phyloP scores from a whole-genome alignment of 306 rosid genomes.

The Phaseolus lunatus region DNA sequence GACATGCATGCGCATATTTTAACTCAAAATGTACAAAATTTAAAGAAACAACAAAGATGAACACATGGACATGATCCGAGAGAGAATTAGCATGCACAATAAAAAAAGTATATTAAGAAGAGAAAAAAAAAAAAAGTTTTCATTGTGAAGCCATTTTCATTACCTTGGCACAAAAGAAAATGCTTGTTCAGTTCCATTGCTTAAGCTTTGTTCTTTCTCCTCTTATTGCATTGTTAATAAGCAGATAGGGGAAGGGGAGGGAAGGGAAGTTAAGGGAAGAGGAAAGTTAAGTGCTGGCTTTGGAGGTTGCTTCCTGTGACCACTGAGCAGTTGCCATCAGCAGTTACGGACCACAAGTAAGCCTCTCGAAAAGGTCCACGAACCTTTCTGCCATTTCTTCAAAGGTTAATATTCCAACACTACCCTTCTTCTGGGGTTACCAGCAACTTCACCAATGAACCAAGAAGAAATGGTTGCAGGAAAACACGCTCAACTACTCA shows the following conservation, averaged over 20 bases:
- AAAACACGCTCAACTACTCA: background rate
- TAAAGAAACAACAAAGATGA: background rate
- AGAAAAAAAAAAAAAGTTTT: background rate
- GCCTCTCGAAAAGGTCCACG: conserved; percentile 39
- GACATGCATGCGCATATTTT: conserved; percentile 63
- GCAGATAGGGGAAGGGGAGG: background rate
- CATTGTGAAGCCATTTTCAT: conserved; percentile 22
- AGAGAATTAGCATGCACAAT: conserved; percentile 44
- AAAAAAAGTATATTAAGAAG: background rate
- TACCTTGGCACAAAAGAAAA: conserved; percentile 51
- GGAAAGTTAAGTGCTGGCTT: conserved; percentile 43
- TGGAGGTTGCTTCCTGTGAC: conserved; percentile 47
- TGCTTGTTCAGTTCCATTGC: conserved; percentile 25
- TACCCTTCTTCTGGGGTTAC: conserved; percentile 8
- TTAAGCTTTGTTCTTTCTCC: background rate
- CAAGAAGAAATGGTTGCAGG: background rate
- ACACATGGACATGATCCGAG: conserved; percentile 6
- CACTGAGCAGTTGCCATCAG: conserved; percentile 57
- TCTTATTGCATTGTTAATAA: conserved; percentile 42
- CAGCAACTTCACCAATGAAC: background rate
- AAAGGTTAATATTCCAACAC: conserved; percentile 40
- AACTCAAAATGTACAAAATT: conserved; percentile 17
- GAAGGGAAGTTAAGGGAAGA: conserved; percentile 2
- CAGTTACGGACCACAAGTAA: conserved; percentile 63
- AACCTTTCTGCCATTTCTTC: conserved; percentile 35